Percentiles rank a stretch among this genome's conserved stretches.
These are phyloP conservation scores for Tolypocladium amazonense DNA, from an alignment of 2,329 filamentous ascomycete genomes.

Conservation along the genomic window DNA sequence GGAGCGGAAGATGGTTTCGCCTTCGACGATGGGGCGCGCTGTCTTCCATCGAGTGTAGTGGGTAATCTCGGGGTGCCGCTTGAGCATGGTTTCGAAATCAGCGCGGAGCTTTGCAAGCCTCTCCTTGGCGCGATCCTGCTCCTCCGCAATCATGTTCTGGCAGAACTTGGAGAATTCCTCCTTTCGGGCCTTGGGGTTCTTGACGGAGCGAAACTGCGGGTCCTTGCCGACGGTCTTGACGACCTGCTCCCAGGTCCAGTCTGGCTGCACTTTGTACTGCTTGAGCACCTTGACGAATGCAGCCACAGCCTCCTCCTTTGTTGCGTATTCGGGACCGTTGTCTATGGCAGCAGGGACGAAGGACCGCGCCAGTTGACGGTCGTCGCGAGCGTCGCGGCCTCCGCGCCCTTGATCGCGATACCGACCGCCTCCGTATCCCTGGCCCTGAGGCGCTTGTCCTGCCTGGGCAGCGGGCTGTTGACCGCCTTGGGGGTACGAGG, in stretches of 20 bases:
- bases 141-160: constrained; percentile 77
- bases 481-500: neutral
- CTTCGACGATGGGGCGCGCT: constrained; percentile 84
- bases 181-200: constrained; percentile 84
- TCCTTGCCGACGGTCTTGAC: constrained; percentile 82
- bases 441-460: constrained; percentile 24
- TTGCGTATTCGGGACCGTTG: constrained; percentile 69
- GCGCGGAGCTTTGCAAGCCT: constrained; percentile 81
- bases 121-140: constrained; percentile 91
- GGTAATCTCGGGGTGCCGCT: constrained; percentile 92
- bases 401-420: constrained; percentile 27
- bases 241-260: constrained; percentile 88
- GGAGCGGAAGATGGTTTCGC: constrained; percentile 89
- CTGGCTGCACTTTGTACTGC: constrained; percentile 73
- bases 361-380: constrained; percentile 28
- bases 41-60: constrained; percentile 97
- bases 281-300: constrained; percentile 87
- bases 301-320: constrained; percentile 78
- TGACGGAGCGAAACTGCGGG: constrained; percentile 83
- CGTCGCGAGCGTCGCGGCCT: constrained; percentile 15
- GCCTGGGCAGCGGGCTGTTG: constrained; percentile 25
- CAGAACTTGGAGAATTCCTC: constrained; percentile 92
- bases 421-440: constrained; percentile 19
- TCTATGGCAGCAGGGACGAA: constrained; percentile 49
- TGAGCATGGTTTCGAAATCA: constrained; percentile 94